Evolutionary conservation across 495 filamentous ascomycete species (phyloP).

Genomic region (Podospora sp.): DNA sequence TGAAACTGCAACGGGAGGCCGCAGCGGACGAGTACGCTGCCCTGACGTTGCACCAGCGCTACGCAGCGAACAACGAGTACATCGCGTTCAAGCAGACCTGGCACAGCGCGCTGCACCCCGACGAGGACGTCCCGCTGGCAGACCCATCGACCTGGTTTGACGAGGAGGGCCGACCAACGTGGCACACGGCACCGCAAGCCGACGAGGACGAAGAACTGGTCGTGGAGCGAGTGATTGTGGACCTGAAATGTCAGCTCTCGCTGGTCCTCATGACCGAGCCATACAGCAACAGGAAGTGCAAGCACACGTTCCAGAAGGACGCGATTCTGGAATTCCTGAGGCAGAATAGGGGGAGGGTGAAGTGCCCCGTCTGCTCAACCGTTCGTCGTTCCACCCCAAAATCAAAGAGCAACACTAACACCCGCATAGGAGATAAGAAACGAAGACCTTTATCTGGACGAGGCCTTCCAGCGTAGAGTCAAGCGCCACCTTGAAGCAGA

Average conservation of each 20-base stretch:
- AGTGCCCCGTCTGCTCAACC: constrained; percentile 51
- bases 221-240: constrained; percentile 67
- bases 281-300: constrained; percentile 73
- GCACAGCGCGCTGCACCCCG: constrained; percentile 72
- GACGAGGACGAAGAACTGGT: constrained; percentile 72
- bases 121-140: constrained; percentile 65
- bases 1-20: constrained; percentile 40
- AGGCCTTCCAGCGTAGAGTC: constrained; percentile 45
- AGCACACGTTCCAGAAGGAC: constrained; percentile 76
- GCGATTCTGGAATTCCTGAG: constrained; percentile 70
- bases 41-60: constrained; percentile 52
- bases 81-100: constrained; percentile 73
- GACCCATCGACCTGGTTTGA: constrained; percentile 75
- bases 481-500: constrained; percentile 40
- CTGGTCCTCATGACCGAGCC: constrained; percentile 73
- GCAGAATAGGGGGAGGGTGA: constrained; percentile 33
- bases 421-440: constrained; percentile 38
- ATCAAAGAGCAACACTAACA: constrained; percentile 10
- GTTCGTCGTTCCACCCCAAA: constrained; percentile 29
- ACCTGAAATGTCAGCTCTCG: constrained; percentile 81
- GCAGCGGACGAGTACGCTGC: constrained; percentile 42
- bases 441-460: constrained; percentile 45
- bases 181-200: constrained; percentile 38
- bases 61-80: constrained; percentile 79
- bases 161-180: constrained; percentile 48